Evolutionary conservation across 495 filamentous ascomycete species (phyloP).

Genomic region (Astrocystis sublimbata): DNA sequence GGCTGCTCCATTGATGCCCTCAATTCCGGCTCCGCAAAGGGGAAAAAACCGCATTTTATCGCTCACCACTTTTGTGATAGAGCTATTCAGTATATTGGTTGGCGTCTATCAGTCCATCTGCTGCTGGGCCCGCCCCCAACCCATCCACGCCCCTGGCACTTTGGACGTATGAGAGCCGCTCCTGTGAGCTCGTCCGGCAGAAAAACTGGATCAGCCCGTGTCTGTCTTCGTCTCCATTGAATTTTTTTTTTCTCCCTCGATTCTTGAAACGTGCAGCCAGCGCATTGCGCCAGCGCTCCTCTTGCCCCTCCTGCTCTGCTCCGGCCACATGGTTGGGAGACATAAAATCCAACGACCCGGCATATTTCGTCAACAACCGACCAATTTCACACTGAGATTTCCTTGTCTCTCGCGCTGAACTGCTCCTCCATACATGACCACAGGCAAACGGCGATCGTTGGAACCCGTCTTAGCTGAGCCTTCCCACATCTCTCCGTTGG

Average conservation of each 20-base stretch:
- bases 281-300: slow-evolving; percentile 17
- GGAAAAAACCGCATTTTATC: slow-evolving; percentile 31
- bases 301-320: slow-evolving; percentile 15
- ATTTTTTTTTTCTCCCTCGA: slow-evolving; percentile 25
- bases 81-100: slow-evolving; percentile 27
- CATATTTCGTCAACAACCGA: background rate
- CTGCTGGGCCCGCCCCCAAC: slow-evolving; percentile 34
- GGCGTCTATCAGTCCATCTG: slow-evolving; percentile 42
- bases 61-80: slow-evolving; percentile 27
- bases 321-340: slow-evolving; percentile 17
- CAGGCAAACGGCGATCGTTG: slow-evolving; percentile 16
- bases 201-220: slow-evolving; percentile 26
- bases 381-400: slow-evolving; percentile 16
- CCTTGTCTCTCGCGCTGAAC: slow-evolving; percentile 9
- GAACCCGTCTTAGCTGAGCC: slow-evolving; percentile 12
- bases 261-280: slow-evolving; percentile 23
- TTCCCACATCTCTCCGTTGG: slow-evolving; percentile 10
- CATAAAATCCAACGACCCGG: slow-evolving; percentile 19
- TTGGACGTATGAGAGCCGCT: slow-evolving; percentile 32
- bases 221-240: slow-evolving; percentile 22
- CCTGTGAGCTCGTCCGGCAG: slow-evolving; percentile 37
- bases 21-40: slow-evolving; percentile 27
- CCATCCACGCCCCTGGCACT: slow-evolving; percentile 22
- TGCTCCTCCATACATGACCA: slow-evolving; percentile 12
- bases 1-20: slow-evolving; percentile 13